Percentiles rank a stretch among this genome's conserved stretches.
Conservation (phyloP, 345 rosid genomes). For the Eucalyptus victrix region DNA sequence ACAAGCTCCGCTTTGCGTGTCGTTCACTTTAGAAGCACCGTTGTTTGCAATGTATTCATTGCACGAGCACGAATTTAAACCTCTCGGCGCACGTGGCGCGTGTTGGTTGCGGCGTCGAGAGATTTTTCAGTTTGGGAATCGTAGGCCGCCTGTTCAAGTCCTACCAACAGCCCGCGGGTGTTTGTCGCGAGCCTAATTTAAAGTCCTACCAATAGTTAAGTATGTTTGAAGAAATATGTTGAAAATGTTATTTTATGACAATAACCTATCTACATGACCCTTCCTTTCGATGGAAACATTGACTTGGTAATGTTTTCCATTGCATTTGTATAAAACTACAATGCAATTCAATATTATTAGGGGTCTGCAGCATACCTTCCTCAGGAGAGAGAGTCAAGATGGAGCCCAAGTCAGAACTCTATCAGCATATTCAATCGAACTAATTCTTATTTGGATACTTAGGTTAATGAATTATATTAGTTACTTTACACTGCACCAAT, state of each 20-base stretch:
- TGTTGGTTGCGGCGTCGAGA: background rate
- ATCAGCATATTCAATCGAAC: background rate
- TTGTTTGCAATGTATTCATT: background rate
- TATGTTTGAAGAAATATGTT: background rate
- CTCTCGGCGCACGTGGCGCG: background rate
- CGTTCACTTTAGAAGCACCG: background rate
- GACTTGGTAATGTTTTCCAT: background rate
- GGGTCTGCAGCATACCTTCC: background rate
- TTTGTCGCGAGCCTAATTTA: background rate
- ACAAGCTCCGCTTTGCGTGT: background rate
- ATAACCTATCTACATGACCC: background rate
- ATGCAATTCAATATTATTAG: background rate
- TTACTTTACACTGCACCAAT: accelerated
- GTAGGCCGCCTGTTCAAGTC: background rate
- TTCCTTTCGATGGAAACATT: background rate
- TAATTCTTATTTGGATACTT: accelerated
- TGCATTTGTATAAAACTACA: background rate
- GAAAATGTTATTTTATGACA: background rate
- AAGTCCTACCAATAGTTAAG: too few relatives aligned
- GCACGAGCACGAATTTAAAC: background rate
- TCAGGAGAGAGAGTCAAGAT: background rate
- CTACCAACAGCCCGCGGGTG: background rate
- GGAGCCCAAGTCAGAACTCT: background rate
- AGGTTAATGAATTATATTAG: too few relatives aligned
- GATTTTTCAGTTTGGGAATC: background rate